phyloP scores from a whole-genome alignment of 495 filamentous ascomycete genomes.

The Aspergillus saccharolyticus region DNA sequence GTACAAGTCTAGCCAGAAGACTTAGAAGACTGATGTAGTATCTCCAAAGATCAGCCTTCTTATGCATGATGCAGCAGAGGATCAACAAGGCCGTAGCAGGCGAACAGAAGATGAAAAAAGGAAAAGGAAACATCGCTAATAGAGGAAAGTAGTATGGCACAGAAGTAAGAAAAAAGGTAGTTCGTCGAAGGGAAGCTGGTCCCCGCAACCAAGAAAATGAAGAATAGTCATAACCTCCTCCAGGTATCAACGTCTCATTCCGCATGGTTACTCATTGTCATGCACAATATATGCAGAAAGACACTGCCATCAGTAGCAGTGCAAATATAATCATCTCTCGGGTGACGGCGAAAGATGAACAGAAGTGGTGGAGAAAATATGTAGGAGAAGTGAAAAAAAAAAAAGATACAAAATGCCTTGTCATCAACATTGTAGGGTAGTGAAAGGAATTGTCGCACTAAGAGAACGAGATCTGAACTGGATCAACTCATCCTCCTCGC shows the following conservation, averaged over 20 bases:
- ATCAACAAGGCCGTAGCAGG: background rate
- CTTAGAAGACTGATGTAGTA: background rate
- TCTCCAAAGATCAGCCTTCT: conserved; percentile 1
- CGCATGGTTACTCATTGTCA: conserved; percentile 41
- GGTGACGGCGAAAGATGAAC: background rate
- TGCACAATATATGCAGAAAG: conserved; percentile 33
- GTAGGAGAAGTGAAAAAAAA: conserved; percentile 11
- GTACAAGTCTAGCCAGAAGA: conserved; percentile 11
- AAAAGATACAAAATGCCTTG: background rate
- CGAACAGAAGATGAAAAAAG: too few relatives aligned
- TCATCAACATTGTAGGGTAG: background rate
- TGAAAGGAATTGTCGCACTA: background rate
- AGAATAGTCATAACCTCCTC: conserved; percentile 25
- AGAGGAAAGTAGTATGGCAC: conserved; percentile 6
- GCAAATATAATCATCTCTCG: conserved; percentile 1
- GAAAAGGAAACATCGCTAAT: conserved; percentile 16
- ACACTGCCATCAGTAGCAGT: background rate
- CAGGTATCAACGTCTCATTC: conserved; percentile 36
- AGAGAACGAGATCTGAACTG: background rate
- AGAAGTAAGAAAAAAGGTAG: conserved; percentile 9
- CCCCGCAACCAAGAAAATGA: conserved; percentile 12
- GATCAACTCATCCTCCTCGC: background rate
- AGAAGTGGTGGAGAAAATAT: background rate
- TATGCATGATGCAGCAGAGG: background rate
- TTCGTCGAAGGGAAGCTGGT: conserved; percentile 10